A percentile compares a stretch with the other conserved stretches of the same genome.
These are phyloP conservation scores for Coemansia sp. DNA, from an alignment of 192 early-diverging fungal genomes.

Conservation along the genomic window DNA sequence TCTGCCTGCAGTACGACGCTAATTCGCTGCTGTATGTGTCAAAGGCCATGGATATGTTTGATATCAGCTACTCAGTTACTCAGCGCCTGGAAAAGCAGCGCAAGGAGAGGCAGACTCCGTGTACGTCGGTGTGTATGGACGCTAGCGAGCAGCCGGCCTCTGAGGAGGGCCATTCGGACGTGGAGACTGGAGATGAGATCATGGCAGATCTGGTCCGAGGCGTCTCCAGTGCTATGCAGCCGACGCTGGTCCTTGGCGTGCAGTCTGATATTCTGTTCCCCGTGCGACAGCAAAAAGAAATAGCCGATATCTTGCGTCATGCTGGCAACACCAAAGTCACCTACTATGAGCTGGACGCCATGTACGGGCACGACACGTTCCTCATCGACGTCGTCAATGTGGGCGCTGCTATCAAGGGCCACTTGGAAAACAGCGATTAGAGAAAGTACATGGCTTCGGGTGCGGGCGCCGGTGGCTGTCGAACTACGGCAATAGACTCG, in stretches of 20 bases:
- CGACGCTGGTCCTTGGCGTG: constrained; percentile 89
- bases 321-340: constrained; percentile 88
- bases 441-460: constrained; percentile 31
- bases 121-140: constrained; percentile 24
- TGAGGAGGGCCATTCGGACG: constrained; percentile 3
- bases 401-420: constrained; percentile 92
- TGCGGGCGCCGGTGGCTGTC: constrained; percentile 11
- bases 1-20: constrained; percentile 90
- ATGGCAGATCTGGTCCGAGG: constrained; percentile 68
- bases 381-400: constrained; percentile 87
- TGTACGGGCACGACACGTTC: constrained; percentile 98
- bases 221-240: constrained; percentile 57
- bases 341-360: constrained; percentile 94
- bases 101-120: neutral
- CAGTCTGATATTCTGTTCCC: constrained; percentile 96
- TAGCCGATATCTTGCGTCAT: constrained; percentile 81
- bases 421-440: constrained; percentile 58
- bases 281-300: constrained; percentile 92
- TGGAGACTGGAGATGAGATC: constrained; percentile 45
- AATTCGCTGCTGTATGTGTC: constrained; percentile 92
- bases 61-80: constrained; percentile 68
- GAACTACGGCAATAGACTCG: neutral
- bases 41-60: constrained; percentile 99
- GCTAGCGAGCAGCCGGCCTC: constrained; percentile 17
- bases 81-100: constrained; percentile 46